phyloP scores from a whole-genome alignment of 2,329 filamentous ascomycete species.

The Pestalotiopsis sp. region DNA sequence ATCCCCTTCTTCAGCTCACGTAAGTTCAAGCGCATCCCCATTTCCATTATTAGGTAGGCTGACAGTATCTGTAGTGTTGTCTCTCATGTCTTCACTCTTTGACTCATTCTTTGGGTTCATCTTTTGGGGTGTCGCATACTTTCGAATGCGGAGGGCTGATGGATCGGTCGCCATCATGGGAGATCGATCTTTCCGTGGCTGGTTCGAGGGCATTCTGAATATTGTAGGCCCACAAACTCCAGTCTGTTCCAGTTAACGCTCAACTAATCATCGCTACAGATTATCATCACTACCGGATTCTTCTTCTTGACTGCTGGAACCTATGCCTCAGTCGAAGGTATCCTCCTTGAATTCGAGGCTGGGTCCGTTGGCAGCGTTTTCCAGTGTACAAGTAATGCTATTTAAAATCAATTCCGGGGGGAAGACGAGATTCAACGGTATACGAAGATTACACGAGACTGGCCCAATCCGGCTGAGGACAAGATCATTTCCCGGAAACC shows the following conservation, averaged over 20 bases:
- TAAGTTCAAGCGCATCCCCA: slow-evolving; percentile 40
- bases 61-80: slow-evolving; percentile 49
- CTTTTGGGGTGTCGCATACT: slow-evolving; percentile 85
- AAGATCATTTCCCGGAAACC: neutral
- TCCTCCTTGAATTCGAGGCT: slow-evolving; percentile 71
- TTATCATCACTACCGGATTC: slow-evolving; percentile 75
- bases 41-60: slow-evolving; percentile 23
- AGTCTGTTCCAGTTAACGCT: neutral
- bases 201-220: slow-evolving; percentile 67
- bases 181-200: slow-evolving; percentile 55
- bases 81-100: slow-evolving; percentile 84
- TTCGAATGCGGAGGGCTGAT: slow-evolving; percentile 73
- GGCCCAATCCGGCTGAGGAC: neutral
- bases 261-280: neutral
- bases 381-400: slow-evolving; percentile 70
- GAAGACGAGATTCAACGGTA: neutral
- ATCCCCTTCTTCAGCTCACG: slow-evolving; percentile 90
- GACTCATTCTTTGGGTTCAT: slow-evolving; percentile 96
- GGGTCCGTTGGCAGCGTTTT: slow-evolving; percentile 73
- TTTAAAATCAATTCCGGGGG: slow-evolving; percentile 38
- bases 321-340: slow-evolving; percentile 76
- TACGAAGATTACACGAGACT: neutral
- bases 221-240: slow-evolving; percentile 34
- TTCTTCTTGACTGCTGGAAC: slow-evolving; percentile 83
- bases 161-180: slow-evolving; percentile 56